A percentile compares a stretch with the other conserved stretches of the same genome.
Evolutionary conservation across 371 early-diverging fungal species (phyloP).

Genomic region (Mucor piriformis): DNA sequence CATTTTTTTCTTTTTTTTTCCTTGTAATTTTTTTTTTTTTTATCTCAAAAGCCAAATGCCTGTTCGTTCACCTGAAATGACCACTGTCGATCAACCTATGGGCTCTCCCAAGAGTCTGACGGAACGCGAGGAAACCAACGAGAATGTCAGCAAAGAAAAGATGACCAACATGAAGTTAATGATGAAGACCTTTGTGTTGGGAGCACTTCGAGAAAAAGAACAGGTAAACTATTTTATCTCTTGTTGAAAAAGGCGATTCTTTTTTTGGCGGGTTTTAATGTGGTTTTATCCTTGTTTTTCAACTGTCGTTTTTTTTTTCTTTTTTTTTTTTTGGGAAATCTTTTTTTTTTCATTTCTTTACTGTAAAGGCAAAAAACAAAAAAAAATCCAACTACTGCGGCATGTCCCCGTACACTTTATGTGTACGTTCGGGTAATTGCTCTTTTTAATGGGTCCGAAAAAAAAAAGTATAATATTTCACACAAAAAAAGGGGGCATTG

Average conservation of each 20-base stretch:
- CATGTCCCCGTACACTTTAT: constrained; percentile 35
- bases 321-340: constrained; percentile 7
- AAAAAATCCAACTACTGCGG: constrained; percentile 31
- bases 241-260: neutral
- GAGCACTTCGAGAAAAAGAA: constrained; percentile 49
- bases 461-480: constrained; percentile 5
- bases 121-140: constrained; percentile 30
- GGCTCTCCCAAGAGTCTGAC: neutral
- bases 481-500: neutral
- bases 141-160: constrained; percentile 39
- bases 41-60: neutral
- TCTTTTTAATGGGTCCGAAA: constrained; percentile 34
- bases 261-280: neutral
- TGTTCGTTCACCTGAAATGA: constrained; percentile 1
- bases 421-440: constrained; percentile 41
- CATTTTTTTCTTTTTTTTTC: neutral
- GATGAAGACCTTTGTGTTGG: constrained; percentile 45
- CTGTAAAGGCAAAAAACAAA: neutral
- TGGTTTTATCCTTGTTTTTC: too few species aligned
- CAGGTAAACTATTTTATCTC: constrained; percentile 42
- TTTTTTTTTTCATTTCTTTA: constrained; percentile 7
- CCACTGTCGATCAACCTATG: constrained; percentile 1
- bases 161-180: constrained; percentile 43
- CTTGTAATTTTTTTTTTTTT: neutral
- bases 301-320: constrained; percentile 1